phyloP scores from a whole-genome alignment of 2,329 filamentous ascomycete species.

The Fusarium concolor region DNA sequence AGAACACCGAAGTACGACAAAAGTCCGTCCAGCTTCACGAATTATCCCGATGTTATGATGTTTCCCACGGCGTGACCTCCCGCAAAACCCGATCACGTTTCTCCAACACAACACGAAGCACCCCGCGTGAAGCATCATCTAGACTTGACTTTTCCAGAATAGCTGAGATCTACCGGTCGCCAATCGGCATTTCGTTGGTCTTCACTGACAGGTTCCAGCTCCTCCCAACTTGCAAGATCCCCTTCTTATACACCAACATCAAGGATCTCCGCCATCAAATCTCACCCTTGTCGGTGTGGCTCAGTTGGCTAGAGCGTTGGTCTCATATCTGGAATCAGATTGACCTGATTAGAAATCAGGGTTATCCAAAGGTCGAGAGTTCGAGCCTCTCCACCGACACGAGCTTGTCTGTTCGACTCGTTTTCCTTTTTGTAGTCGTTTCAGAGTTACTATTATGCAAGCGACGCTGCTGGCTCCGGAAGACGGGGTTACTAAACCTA shows the following conservation, averaged over 20 bases:
- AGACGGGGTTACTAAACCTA: too few species aligned
- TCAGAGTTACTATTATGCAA: background rate
- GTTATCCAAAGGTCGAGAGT: constrained; percentile 48
- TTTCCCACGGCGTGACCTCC: constrained; percentile 19
- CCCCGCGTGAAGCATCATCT: constrained; percentile 1
- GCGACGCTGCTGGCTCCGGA: too few species aligned
- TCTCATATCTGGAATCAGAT: constrained; percentile 40
- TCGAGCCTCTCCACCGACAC: constrained; percentile 45
- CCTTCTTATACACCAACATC: constrained; percentile 3
- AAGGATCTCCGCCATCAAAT: constrained; percentile 7
- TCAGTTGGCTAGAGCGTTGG: constrained; percentile 49
- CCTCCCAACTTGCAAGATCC: fast-evolving
- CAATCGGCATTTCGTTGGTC: background rate
- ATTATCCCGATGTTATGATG: constrained; percentile 19
- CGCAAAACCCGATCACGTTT: constrained; percentile 39
- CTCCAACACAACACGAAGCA: constrained; percentile 12
- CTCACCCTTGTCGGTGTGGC: constrained; percentile 41
- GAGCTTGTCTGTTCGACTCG: background rate
- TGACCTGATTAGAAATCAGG: constrained; percentile 42
- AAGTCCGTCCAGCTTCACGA: constrained; percentile 31
- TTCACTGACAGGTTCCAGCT: too few species aligned
- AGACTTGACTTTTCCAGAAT: background rate
- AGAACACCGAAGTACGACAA: constrained; percentile 34
- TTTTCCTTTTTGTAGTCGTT: constrained; percentile 4
- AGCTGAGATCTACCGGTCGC: background rate